phyloP scores from a whole-genome alignment of 495 filamentous ascomycete genomes.

The Aspergillus coremiiformis region DNA sequence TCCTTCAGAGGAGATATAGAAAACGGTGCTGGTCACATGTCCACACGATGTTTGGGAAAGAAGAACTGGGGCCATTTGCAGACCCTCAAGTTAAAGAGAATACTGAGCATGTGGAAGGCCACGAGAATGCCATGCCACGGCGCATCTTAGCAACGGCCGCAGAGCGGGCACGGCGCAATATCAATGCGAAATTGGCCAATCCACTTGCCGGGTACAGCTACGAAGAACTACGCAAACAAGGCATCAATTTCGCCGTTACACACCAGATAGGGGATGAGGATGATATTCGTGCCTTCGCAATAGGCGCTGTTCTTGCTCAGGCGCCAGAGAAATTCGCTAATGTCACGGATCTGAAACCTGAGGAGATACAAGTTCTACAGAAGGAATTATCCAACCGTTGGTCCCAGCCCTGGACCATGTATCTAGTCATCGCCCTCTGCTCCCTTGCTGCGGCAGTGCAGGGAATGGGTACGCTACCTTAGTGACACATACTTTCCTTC shows the following conservation, averaged over 20 bases:
- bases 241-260: constrained; percentile 56
- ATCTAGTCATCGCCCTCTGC: constrained; percentile 47
- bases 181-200: constrained; percentile 59
- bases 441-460: constrained; percentile 21
- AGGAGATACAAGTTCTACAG: constrained; percentile 51
- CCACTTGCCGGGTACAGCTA: constrained; percentile 59
- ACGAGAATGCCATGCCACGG: constrained; percentile 18
- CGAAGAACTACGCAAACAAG: constrained; percentile 53
- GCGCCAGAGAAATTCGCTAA: constrained; percentile 46
- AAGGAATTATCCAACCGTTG: constrained; percentile 62
- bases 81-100: constrained; percentile 9
- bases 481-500: not conserved
- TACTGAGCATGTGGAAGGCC: constrained; percentile 9
- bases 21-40: not conserved
- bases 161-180: constrained; percentile 44
- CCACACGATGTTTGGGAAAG: constrained; percentile 12
- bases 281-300: constrained; percentile 61
- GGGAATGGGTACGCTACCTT: constrained; percentile 46
- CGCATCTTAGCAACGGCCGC: constrained; percentile 33
- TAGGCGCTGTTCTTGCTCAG: constrained; percentile 67
- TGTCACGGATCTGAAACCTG: constrained; percentile 46
- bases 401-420: constrained; percentile 64
- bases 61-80: constrained; percentile 4
- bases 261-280: constrained; percentile 52
- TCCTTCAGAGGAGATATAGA: not conserved